Conservation (phyloP, 306 rosid species). For the Casuarina cunninghamiana region DNA sequence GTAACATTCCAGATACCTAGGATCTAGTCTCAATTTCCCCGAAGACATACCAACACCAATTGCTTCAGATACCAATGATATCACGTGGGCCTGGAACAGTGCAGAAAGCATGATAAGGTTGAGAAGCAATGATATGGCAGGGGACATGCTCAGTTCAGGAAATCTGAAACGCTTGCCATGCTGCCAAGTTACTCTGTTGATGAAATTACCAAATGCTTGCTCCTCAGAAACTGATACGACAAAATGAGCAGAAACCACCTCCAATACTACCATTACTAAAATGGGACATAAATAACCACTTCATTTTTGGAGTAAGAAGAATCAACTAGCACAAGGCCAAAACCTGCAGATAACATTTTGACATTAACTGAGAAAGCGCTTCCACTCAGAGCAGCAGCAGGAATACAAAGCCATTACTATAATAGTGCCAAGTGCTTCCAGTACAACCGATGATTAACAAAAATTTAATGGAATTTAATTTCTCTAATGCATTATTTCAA, state of each 20-base stretch:
- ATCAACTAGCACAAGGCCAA: slow-evolving; percentile 61
- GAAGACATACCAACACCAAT: slow-evolving; percentile 41
- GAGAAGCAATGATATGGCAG: slow-evolving; percentile 59
- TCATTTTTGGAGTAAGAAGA: slow-evolving; percentile 43
- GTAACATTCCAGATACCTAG: slow-evolving; percentile 40
- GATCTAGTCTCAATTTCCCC: slow-evolving; percentile 39
- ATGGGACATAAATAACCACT: slow-evolving; percentile 33
- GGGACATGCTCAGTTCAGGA: slow-evolving; percentile 53
- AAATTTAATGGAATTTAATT: neutral
- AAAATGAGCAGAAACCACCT: slow-evolving; percentile 72
- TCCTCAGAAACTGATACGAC: slow-evolving; percentile 52
- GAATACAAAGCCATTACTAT: neutral
- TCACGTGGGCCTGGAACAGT: slow-evolving; percentile 69
- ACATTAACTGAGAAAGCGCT: slow-evolving; percentile 16
- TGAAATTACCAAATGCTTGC: slow-evolving; percentile 53
- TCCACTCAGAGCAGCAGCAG: neutral
- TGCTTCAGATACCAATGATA: slow-evolving; percentile 64
- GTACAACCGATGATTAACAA: neutral
- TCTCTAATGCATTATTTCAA: neutral
- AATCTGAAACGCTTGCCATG: slow-evolving; percentile 38
- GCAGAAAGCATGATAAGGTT: slow-evolving; percentile 64
- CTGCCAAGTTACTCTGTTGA: slow-evolving; percentile 41
- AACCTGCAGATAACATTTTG: slow-evolving; percentile 50
- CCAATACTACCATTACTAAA: slow-evolving; percentile 45
- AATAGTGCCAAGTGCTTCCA: no score